Percentiles rank a stretch among this genome's conserved stretches.
These are phyloP conservation scores for Barbarea vulgaris DNA, from an alignment of 345 rosid species.

Conservation along the genomic window DNA sequence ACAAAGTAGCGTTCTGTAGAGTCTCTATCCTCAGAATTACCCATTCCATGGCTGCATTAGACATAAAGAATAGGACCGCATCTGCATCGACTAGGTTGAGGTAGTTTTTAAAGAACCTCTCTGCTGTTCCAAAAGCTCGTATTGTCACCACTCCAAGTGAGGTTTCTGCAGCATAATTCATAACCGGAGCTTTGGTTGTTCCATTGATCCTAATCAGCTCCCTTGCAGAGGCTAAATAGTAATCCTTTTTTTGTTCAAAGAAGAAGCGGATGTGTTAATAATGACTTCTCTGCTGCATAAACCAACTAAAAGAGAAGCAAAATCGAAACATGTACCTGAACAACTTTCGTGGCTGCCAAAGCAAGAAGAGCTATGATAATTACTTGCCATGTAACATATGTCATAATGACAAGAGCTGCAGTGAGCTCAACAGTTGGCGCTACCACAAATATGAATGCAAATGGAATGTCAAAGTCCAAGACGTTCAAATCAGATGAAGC, in stretches of 20 bases:
- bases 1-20: slow-evolving; percentile 69
- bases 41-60: slow-evolving; percentile 87
- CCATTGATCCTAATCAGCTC: slow-evolving; percentile 86
- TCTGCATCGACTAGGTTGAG: slow-evolving; percentile 67
- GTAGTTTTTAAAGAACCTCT: slow-evolving; percentile 66
- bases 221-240: slow-evolving; percentile 76
- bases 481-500: slow-evolving; percentile 78
- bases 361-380: slow-evolving; percentile 63
- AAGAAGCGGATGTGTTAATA: slow-evolving; percentile 2
- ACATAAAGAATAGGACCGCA: slow-evolving; percentile 73
- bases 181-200: slow-evolving; percentile 92
- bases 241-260: slow-evolving; percentile 46
- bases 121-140: slow-evolving; percentile 69
- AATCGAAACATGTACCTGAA: slow-evolving; percentile 51
- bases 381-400: slow-evolving; percentile 82
- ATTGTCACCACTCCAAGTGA: slow-evolving; percentile 82
- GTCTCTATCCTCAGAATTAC: slow-evolving; percentile 65
- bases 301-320: neutral
- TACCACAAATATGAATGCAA: slow-evolving; percentile 47
- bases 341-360: slow-evolving; percentile 51
- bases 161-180: slow-evolving; percentile 89
- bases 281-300: slow-evolving; percentile 1
- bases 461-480: slow-evolving; percentile 66
- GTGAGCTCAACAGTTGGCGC: slow-evolving; percentile 48
- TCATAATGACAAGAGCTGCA: slow-evolving; percentile 54